These are phyloP conservation scores for Moesziomyces antarcticus DNA, from an alignment of 1,284 basidiomycete species.

Conservation along the genomic window DNA sequence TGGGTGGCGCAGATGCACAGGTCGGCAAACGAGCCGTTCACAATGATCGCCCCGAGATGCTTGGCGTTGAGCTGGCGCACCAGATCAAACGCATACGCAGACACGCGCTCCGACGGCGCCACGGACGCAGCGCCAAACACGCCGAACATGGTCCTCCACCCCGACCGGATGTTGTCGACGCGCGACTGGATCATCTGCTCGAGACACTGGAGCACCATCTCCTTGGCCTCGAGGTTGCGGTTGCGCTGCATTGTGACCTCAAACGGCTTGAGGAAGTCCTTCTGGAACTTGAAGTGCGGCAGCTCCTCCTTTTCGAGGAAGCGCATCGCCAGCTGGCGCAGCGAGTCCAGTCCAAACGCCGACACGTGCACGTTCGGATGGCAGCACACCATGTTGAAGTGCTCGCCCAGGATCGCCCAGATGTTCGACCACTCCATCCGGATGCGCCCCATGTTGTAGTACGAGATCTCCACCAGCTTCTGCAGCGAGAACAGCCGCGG, in stretches of 20 bases:
- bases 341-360: conserved; percentile 95
- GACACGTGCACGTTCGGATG: conserved; percentile 97
- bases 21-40: conserved; percentile 93
- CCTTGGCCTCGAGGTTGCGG: conserved; percentile 90
- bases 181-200: conserved; percentile 99
- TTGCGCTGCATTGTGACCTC: conserved; percentile 98
- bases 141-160: conserved; percentile 99
- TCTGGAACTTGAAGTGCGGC: conserved; percentile 98
- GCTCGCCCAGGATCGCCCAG: conserved; percentile 97
- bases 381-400: conserved; percentile 99
- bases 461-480: conserved; percentile 98
- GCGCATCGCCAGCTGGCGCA: conserved; percentile 97
- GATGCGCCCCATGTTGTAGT: conserved; percentile 99
- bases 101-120: conserved; percentile 92
- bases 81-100: conserved; percentile 93
- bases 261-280: conserved; percentile 98
- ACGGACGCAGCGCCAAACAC: conserved; percentile 96
- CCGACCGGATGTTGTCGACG: conserved; percentile 93
- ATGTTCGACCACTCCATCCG: conserved; percentile 98
- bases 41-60: conserved; percentile 89
- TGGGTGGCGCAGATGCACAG: conserved; percentile 97
- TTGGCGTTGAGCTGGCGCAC: conserved; percentile 90
- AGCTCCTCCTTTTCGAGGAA: conserved; percentile 99
- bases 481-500: conserved; percentile 97
- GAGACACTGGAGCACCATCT: conserved; percentile 98